Evolutionary conservation across 1,284 basidiomycete species (phyloP), one percentile per base, ranked within the genome.

Genomic region (Kalmanozyma brasiliensis): DNA sequence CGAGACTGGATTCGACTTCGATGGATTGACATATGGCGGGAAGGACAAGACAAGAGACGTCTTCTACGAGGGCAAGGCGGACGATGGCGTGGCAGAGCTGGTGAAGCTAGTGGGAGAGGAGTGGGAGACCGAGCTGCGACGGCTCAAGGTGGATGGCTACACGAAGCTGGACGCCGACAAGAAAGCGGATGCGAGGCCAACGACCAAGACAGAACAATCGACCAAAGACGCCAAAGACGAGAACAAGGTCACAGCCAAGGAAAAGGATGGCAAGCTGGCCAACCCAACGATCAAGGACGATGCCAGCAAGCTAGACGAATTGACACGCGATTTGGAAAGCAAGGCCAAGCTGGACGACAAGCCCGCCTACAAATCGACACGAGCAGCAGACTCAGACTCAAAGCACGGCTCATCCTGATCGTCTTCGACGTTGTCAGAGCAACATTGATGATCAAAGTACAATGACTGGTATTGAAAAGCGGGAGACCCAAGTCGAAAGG

Each of bases 1-100:
- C 38, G 74, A 77, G 36, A 44, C 48, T 10, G 80, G 80, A 0
- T 82, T 82, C 42, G 80, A 81, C 33, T 82, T 81, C 48, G 65
- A 74, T 11, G 76, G 76, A 4, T 35, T 61, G 29, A 60, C 73
- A 4, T 59, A 52, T n/a, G 62, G 63, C 4, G 74, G 65, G 8
- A 38, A 33, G 47, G 43, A 59, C 23, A 44, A 44, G 19, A 59
- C 76, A 2, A 45, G 80, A 6, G 80, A 82, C 29, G 63, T 76
- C 6, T 80, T 75, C 19, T 77, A 56, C 26, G 24, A 71, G 34
- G 78, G 78, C 5, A 71, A 76, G 16, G 71, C 74, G 1, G 80
- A 82, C 32, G 67, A 76, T 4, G 68, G 67, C 5, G 60, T 79
- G 1, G 49, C 57, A 0, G 46, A 61, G 36, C 41, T 79, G 19